Base-by-base conservation (phyloP, 768 basidiomycete species). In the Paxillus ammoniavirescens region DNA sequence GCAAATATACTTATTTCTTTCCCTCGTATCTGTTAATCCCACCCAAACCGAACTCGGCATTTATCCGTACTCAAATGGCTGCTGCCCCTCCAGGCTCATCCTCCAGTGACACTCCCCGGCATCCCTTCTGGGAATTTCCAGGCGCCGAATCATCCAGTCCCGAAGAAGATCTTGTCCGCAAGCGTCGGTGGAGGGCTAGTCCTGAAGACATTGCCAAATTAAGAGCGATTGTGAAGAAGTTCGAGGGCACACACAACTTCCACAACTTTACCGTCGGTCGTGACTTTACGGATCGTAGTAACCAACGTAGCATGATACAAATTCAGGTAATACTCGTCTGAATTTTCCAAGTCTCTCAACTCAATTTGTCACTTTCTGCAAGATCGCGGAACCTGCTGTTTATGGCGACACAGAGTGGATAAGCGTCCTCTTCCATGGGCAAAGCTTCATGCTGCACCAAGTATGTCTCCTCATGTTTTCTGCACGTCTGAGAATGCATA, bases 371-470 rank as follows among this genome's bases (percentile, higher is more conserved):
- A 23, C 41, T 50, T n/a, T 31, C 31, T 28, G 9, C 54, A 50
- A 93, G 91, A 75, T 95, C 42, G 74, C 80, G 6, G 91, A 96
- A 47, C 95, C 96, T n/a, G 83, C 80, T 4, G 89, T 96, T 2
- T 87, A 93, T 56, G 93, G 91, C 18, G 86, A 86, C 37, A 95
- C 90, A 2, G 96, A 99, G 65, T 98, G 96, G 95, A 83, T 98
- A 42, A 89, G 89, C 42, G 86, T 98, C 17, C 76, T 89, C 55
- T 89, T 97, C 67, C 93, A 98, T 66, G 97, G 96, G 0, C 97
- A 99, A 70, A 94, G 92, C 62, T 99, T 99, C 70, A 98, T 99
- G 97, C 73, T 99, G 50, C 96, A 99, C 70, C 97, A 99, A 78
- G 94, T 94, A 62, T 49, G 78, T 73, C n/a, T 31, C 64, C 59